These are phyloP conservation scores for Chrysosporium keratinophilum DNA, from an alignment of 2,329 filamentous ascomycete species.

Conservation along the genomic window DNA sequence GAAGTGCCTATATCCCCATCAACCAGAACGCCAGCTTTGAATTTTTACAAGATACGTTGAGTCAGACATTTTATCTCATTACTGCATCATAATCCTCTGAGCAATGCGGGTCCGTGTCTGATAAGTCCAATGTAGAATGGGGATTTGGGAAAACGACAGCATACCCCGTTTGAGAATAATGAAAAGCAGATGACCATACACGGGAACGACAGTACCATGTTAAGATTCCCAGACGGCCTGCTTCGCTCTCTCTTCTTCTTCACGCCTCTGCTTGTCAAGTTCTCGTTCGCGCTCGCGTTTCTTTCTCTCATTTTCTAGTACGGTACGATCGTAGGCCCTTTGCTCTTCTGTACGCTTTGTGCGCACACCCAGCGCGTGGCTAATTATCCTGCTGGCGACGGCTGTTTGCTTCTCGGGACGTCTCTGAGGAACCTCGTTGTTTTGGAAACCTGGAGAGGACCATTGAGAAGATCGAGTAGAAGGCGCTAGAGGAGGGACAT, in stretches of 20 bases:
- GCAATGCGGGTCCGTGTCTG: no score
- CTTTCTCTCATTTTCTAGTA: conserved; percentile 76
- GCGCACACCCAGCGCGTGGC: conserved; percentile 71
- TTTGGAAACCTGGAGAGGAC: not conserved
- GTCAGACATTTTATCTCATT: no score
- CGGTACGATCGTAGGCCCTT: conserved; percentile 68
- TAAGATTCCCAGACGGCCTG: conserved; percentile 65
- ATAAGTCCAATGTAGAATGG: no score
- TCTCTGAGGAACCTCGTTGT: conserved; percentile 8
- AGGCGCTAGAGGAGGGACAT: conserved; percentile 21
- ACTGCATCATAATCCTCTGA: no score
- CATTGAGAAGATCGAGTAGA: conserved; percentile 14
- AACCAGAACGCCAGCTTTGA: no score
- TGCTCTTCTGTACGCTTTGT: conserved; percentile 80
- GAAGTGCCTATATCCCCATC: no score
- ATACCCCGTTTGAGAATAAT: no score
- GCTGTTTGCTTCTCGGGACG: conserved; percentile 89
- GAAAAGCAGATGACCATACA: not conserved
- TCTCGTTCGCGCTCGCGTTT: conserved; percentile 61
- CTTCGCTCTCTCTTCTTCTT: conserved; percentile 63
- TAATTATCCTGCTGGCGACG: conserved; percentile 81
- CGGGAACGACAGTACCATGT: conserved; percentile 33
- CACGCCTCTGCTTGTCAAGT: conserved; percentile 51
- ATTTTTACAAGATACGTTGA: no score
- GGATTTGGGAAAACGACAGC: no score